phyloP scores from a whole-genome alignment of 805 yeast species.

The Wickerhamiella qilinensis region DNA sequence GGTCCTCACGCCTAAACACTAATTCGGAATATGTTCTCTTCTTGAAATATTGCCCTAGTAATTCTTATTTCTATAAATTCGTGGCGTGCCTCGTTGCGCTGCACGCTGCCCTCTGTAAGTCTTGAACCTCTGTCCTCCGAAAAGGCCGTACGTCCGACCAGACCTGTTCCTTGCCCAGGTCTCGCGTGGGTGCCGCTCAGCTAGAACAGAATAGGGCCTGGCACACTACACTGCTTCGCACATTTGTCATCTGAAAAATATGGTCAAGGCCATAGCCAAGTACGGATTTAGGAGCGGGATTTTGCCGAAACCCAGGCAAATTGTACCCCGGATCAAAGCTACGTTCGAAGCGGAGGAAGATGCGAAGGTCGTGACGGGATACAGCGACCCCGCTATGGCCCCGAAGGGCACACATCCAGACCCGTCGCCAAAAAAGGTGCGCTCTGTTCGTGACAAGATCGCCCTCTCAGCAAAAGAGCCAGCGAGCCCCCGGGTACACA shows the following conservation, averaged over 20 bases:
- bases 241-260: slow-evolving; percentile 12
- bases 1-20: no score
- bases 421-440: slow-evolving; percentile 30
- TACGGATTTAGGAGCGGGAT: slow-evolving; percentile 58
- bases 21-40: no score
- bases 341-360: slow-evolving; percentile 20
- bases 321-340: slow-evolving; percentile 40
- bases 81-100: no score
- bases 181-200: no score
- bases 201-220: no score
- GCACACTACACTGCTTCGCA: no score
- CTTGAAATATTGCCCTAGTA: no score
- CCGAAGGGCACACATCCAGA: slow-evolving; percentile 44
- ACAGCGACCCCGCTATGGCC: slow-evolving; percentile 43
- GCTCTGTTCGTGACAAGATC: slow-evolving; percentile 44
- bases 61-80: no score
- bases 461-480: slow-evolving; percentile 36
- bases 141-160: no score
- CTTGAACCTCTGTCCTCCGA: no score
- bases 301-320: slow-evolving; percentile 60
- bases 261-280: slow-evolving; percentile 34
- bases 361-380: slow-evolving; percentile 48
- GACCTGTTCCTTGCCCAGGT: no score
- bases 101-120: no score
- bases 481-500: slow-evolving; percentile 11